A percentile compares a stretch with the other conserved stretches of the same genome.
phyloP scores from a whole-genome alignment of 2,329 filamentous ascomycete genomes.

The Colletotrichum endophyticum region DNA sequence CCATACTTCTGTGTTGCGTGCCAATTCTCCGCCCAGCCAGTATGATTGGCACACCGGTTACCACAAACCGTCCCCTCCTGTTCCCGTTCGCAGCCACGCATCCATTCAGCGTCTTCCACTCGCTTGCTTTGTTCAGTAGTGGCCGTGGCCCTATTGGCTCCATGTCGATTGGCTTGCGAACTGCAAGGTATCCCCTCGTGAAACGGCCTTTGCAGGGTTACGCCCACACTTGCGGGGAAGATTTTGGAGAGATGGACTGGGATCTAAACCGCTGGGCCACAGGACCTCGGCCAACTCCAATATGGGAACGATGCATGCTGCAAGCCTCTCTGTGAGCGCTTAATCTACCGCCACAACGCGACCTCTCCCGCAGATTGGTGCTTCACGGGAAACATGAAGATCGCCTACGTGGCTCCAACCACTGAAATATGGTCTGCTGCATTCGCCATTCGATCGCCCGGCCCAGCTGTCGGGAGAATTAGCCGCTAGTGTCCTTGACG shows the following conservation, averaged over 20 bases:
- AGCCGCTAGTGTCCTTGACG: slow-evolving; percentile 1
- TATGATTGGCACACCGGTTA: background rate
- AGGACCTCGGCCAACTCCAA: background rate
- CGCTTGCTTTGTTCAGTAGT: background rate
- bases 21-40: background rate
- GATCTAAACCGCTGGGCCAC: background rate
- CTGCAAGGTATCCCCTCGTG: background rate
- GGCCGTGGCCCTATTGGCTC: background rate
- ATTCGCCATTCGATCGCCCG: background rate
- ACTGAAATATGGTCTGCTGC: background rate
- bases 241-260: background rate
- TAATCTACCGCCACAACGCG: background rate
- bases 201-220: slow-evolving; percentile 7
- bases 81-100: background rate
- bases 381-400: background rate
- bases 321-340: background rate
- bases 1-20: background rate
- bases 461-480: background rate
- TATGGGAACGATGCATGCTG: background rate
- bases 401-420: slow-evolving; percentile 20
- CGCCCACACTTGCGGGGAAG: background rate
- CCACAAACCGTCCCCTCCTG: background rate
- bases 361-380: background rate
- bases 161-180: background rate
- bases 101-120: background rate